Conservation (phyloP, 371 early-diverging fungal genomes). For the Conidiobolus incongruus region DNA sequence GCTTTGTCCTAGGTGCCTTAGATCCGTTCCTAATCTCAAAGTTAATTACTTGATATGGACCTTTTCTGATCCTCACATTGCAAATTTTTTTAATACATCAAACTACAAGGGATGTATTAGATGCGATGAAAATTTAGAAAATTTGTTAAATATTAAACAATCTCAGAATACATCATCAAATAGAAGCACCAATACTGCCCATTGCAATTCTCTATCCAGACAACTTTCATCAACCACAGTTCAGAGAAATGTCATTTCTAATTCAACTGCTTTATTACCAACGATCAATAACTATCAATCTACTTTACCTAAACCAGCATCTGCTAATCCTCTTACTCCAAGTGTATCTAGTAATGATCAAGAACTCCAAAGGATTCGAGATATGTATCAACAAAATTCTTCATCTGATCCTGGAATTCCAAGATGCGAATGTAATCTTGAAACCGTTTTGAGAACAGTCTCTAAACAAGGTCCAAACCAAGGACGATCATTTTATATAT, state of each 20-base stretch:
- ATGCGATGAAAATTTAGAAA: not conserved
- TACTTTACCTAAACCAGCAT: not conserved
- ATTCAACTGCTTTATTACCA: no score
- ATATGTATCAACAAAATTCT: not conserved
- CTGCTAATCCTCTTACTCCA: not conserved
- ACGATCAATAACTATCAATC: no score
- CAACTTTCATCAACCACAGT: no score
- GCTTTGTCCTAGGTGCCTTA: not conserved
- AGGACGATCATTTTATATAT: not conserved
- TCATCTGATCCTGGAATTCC: not conserved
- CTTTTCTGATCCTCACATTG: not conserved
- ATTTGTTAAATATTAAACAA: not conserved
- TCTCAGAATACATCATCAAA: no score
- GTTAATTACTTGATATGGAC: not conserved
- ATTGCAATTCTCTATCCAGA: no score
- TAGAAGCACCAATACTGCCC: no score
- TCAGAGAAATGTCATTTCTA: no score
- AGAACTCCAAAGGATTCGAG: not conserved
- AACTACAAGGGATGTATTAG: not conserved
- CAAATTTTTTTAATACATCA: not conserved
- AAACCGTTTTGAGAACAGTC: not conserved
- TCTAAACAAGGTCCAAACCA: not conserved
- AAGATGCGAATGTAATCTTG: not conserved
- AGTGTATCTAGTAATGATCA: not conserved
- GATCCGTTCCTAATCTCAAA: not conserved